Evolutionary conservation across 2,329 filamentous ascomycete genomes (phyloP), one percentile per base, ranked within the genome.

Genomic region (Epichloe uncinata): DNA sequence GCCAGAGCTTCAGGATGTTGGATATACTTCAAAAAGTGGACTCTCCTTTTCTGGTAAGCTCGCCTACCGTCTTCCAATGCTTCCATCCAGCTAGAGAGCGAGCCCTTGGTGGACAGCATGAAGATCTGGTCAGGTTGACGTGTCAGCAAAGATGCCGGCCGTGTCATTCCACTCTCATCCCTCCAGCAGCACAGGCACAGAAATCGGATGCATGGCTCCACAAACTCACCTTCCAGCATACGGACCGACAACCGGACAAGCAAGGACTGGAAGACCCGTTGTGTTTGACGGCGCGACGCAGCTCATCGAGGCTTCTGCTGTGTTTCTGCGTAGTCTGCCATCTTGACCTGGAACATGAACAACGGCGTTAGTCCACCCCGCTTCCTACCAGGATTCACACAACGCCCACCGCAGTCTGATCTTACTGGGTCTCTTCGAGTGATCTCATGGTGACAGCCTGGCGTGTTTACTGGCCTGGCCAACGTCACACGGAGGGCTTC

Each of bases 171-270:
- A n/a, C 44, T 38, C 20, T 47, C 45, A 20, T 20, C 45, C 7
- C 46, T 18, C 36, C 22, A n/a, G n/a, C n/a, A n/a, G n/a, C 22
- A 26, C 5, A 26, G 22, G 4, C 4, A 22, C 4, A 22, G 20
- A 22, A 8, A 26, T 30, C 16, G 12, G 30, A 22, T 47, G n/a
- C 3, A 11, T n/a, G 41, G 26, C 18, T 26, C 11, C 20, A 30
- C 20, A 42, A 5, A 47, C 55, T 53, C 48, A 84, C 86, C 79
- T 95, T 96, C 91, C 91, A 97, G 66, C 85, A 95, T 37, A 94
- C 77, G 3, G 91, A 96, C 50, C 90, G 81, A 55, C 89, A 79
- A 13, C 87, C 88, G 44, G 81, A 73, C 48, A 81, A 69, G 63
- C 84, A 88, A 45, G 83, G 80, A 59, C 77, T 85, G 11, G 66